Percentiles rank a stretch among this genome's conserved stretches.
Conservation (phyloP, 352 stramenopile species). For the Phytophthora pinifolia region DNA sequence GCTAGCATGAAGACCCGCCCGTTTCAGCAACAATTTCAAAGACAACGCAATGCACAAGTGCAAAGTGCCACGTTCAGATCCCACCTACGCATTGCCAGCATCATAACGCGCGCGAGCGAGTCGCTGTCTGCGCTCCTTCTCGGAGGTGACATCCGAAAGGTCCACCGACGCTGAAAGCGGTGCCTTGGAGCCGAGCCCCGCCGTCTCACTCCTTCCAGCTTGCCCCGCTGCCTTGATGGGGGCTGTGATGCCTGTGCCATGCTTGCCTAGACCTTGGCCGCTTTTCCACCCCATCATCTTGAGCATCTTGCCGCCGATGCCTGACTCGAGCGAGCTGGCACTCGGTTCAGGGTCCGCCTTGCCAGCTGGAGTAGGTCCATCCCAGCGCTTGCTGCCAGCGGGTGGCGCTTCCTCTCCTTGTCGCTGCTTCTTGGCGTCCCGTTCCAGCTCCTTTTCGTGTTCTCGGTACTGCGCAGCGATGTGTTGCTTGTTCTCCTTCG, state of each 20-base stretch:
- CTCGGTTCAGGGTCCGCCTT: conserved; percentile 11
- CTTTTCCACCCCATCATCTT: conserved; percentile 90
- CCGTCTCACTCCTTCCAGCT: conserved; percentile 40
- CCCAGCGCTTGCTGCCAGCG: conserved; percentile 5
- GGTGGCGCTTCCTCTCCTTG: conserved; percentile 16
- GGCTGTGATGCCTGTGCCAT: conserved; percentile 75
- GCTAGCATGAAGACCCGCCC: conserved; percentile 2
- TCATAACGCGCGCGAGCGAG: conserved; percentile 69
- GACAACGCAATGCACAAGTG: conserved; percentile 11
- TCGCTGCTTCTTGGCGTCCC: conserved; percentile 37
- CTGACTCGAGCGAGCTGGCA: conserved; percentile 41
- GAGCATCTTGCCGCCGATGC: conserved; percentile 84
- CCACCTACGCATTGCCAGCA: conserved; percentile 17
- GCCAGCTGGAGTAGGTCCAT: background rate
- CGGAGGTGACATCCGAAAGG: conserved; percentile 45
- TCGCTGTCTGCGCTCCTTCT: conserved; percentile 66
- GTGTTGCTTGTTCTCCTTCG: conserved; percentile 68
- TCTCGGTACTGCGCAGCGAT: conserved; percentile 61
- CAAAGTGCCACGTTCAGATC: background rate
- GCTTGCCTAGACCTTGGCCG: conserved; percentile 78
- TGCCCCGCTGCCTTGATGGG: conserved; percentile 52
- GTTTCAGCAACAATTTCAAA: conserved; percentile 21
- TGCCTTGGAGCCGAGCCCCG: conserved; percentile 50
- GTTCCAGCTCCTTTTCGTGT: conserved; percentile 49
- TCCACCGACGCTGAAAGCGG: conserved; percentile 36